Conservation (phyloP, 1,284 basidiomycete genomes). For the Schizopora paradoxa region DNA sequence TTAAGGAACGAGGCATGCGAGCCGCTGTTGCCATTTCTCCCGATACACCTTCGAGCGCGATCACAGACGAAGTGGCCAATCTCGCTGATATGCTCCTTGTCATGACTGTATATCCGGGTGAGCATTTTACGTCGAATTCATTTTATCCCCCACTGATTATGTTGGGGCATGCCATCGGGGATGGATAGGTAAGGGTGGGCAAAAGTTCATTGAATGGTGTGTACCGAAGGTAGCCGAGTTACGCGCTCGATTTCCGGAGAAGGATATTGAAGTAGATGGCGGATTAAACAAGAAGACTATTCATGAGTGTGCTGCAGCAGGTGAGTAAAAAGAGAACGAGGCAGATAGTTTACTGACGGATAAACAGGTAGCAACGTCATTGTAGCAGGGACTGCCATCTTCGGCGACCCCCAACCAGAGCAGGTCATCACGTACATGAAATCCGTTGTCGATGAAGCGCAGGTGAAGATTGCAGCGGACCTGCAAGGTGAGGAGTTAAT, state of each 20-base stretch:
- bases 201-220: conserved; percentile 94
- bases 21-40: conserved; percentile 94
- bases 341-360: not conserved
- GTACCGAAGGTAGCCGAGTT: conserved; percentile 92
- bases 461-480: conserved; percentile 42
- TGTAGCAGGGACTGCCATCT: conserved; percentile 96
- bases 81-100: conserved; percentile 92
- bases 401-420: conserved; percentile 76
- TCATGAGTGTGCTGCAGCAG: conserved; percentile 85
- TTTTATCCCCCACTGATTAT: not conserved
- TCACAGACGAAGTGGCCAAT: conserved; percentile 77
- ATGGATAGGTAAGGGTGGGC: conserved; percentile 77
- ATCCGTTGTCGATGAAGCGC: conserved; percentile 64
- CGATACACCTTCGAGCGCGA: conserved; percentile 79
- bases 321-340: conserved; percentile 36
- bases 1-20: conserved; percentile 76
- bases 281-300: conserved; percentile 93
- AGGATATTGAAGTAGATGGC: conserved; percentile 97
- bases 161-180: not conserved
- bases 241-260: conserved; percentile 83
- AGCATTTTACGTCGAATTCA: conserved; percentile 13
- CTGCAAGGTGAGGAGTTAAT: conserved; percentile 2
- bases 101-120: conserved; percentile 94
- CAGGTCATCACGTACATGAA: conserved; percentile 74
- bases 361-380: conserved; percentile 89